phyloP scores from a whole-genome alignment of 805 yeast genomes.

The Lipomyces oligophaga region DNA sequence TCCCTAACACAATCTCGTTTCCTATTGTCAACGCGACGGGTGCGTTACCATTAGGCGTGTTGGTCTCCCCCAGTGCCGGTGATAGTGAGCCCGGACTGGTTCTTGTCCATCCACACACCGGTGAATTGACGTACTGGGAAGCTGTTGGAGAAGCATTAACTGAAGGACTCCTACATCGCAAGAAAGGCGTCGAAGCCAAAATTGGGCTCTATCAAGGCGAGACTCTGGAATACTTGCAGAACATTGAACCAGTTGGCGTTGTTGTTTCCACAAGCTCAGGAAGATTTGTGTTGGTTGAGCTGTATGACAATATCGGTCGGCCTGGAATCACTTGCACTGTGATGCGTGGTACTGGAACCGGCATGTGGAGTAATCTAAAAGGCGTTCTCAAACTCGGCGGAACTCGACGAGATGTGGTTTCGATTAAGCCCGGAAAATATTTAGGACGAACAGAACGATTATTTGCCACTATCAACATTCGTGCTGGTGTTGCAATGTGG shows the following conservation, averaged over 20 bases:
- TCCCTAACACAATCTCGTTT: slow-evolving; percentile 56
- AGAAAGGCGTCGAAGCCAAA: slow-evolving; percentile 35
- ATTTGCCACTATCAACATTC: slow-evolving; percentile 42
- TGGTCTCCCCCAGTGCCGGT: slow-evolving; percentile 57
- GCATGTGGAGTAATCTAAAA: slow-evolving; percentile 33
- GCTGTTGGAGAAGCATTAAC: slow-evolving; percentile 69
- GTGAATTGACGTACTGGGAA: slow-evolving; percentile 65
- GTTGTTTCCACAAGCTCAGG: slow-evolving; percentile 67
- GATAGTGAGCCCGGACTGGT: slow-evolving; percentile 63
- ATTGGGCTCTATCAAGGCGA: slow-evolving; percentile 45
- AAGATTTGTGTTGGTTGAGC: slow-evolving; percentile 55
- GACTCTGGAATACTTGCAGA: slow-evolving; percentile 51
- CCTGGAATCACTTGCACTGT: slow-evolving; percentile 38
- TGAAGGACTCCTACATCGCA: slow-evolving; percentile 50
- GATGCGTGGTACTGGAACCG: slow-evolving; percentile 34
- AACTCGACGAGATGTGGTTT: slow-evolving; percentile 46
- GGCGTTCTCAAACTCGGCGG: slow-evolving; percentile 31
- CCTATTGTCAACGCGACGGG: slow-evolving; percentile 33
- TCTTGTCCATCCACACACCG: slow-evolving; percentile 55
- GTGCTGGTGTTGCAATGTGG: slow-evolving; percentile 50
- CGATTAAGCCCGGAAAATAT: slow-evolving; percentile 54
- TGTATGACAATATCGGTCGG: slow-evolving; percentile 67
- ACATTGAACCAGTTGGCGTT: slow-evolving; percentile 72
- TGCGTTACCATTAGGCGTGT: slow-evolving; percentile 44
- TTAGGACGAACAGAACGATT: slow-evolving; percentile 50